Evolutionary conservation across 805 yeast genomes (phyloP).

Genomic region (Lipomyces yamadae): DNA sequence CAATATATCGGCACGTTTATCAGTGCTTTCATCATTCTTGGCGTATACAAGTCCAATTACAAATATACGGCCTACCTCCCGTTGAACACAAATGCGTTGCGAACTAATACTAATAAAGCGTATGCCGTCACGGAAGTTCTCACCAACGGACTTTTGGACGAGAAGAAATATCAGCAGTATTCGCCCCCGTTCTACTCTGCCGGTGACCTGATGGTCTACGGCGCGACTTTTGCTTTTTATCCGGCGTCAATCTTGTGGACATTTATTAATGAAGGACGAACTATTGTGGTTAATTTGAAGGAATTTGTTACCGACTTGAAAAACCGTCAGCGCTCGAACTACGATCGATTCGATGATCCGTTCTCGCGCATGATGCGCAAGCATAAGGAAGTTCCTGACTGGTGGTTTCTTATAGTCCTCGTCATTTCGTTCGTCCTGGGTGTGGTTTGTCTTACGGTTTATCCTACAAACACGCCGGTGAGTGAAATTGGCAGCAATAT

Average conservation of each 20-base stretch:
- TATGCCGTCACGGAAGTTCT: slow-evolving; percentile 60
- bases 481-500: slow-evolving; percentile 46
- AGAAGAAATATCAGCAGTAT: slow-evolving; percentile 57
- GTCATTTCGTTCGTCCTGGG: slow-evolving; percentile 54
- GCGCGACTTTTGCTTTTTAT: slow-evolving; percentile 60
- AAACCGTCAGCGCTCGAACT: slow-evolving; percentile 12
- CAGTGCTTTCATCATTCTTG: slow-evolving; percentile 57
- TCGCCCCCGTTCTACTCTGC: slow-evolving; percentile 68
- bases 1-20: slow-evolving; percentile 52
- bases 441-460: slow-evolving; percentile 49
- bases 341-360: slow-evolving; percentile 46
- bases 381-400: slow-evolving; percentile 66
- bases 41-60: slow-evolving; percentile 57
- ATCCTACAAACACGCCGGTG: slow-evolving; percentile 59
- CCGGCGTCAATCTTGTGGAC: slow-evolving; percentile 25
- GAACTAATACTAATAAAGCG: slow-evolving; percentile 55
- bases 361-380: slow-evolving; percentile 61
- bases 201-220: slow-evolving; percentile 60
- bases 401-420: slow-evolving; percentile 61
- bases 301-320: slow-evolving; percentile 37
- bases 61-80: slow-evolving; percentile 65
- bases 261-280: slow-evolving; percentile 10
- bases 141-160: slow-evolving; percentile 52
- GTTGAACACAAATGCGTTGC: slow-evolving; percentile 52
- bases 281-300: slow-evolving; percentile 7